phyloP scores from a whole-genome alignment of 1,284 basidiomycete species.

The Inonotus hispidus region DNA sequence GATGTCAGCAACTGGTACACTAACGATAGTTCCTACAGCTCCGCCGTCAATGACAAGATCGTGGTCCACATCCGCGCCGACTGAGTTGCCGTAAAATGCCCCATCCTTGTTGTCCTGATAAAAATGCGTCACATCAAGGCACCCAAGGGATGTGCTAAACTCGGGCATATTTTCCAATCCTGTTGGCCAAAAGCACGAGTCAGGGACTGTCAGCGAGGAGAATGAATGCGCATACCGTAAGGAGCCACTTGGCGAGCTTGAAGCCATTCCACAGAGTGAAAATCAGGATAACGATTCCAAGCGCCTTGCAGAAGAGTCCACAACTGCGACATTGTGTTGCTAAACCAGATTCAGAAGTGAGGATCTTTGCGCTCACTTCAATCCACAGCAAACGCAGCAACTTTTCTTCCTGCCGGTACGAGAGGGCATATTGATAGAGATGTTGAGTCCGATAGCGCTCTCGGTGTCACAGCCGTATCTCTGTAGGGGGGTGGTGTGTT shows the following conservation, averaged over 20 bases:
- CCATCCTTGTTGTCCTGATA: conserved; percentile 35
- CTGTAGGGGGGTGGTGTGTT: conserved; percentile 17
- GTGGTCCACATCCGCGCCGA: conserved; percentile 36
- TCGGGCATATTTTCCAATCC: conserved; percentile 50
- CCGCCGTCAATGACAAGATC: conserved; percentile 41
- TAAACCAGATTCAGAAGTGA: neutral
- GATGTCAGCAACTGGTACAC: conserved; percentile 35
- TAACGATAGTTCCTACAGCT: conserved; percentile 45
- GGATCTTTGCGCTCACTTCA: conserved; percentile 34
- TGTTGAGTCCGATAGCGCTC: conserved; percentile 20
- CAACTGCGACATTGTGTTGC: conserved; percentile 34
- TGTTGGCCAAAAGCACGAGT: conserved; percentile 36
- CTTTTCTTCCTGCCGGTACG: conserved; percentile 31
- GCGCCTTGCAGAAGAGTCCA: conserved; percentile 48
- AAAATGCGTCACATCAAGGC: conserved; percentile 35
- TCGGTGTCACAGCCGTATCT: conserved; percentile 15
- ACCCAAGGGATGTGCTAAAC: conserved; percentile 49
- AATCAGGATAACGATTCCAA: conserved; percentile 42
- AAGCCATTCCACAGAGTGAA: conserved; percentile 39
- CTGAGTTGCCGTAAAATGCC: conserved; percentile 33
- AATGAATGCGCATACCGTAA: conserved; percentile 33
- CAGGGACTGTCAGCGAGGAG: neutral
- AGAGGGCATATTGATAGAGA: conserved; percentile 30
- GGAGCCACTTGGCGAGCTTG: conserved; percentile 43
- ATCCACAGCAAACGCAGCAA: conserved; percentile 50